phyloP scores from a whole-genome alignment of 768 basidiomycete species.

The Roridomyces roridus region DNA sequence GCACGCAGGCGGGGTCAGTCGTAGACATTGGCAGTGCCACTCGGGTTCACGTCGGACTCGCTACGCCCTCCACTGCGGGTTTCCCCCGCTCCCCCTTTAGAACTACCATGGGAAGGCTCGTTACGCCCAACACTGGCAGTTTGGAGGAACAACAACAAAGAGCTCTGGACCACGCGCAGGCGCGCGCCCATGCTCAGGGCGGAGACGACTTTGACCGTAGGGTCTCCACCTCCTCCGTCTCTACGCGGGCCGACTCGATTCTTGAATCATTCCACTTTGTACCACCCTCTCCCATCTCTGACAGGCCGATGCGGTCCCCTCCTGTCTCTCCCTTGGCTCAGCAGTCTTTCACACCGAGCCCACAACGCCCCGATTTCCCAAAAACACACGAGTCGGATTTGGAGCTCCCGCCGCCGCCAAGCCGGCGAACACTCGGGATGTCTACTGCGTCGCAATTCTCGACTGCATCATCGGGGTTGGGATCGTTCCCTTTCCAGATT shows the following conservation, averaged over 20 bases:
- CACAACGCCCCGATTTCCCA: constrained; percentile 14
- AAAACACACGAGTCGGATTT: constrained; percentile 31
- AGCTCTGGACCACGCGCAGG: constrained; percentile 66
- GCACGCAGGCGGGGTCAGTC: constrained; percentile 65
- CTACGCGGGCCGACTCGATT: constrained; percentile 82
- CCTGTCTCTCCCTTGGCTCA: constrained; percentile 75
- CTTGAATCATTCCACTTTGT: constrained; percentile 90
- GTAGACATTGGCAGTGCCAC: constrained; percentile 69
- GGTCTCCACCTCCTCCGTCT: constrained; percentile 71
- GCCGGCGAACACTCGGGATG: constrained; percentile 67
- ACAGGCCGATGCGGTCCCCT: constrained; percentile 75
- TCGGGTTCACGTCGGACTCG: constrained; percentile 67
- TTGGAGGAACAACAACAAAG: constrained; percentile 74
- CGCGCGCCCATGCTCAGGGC: constrained; percentile 61
- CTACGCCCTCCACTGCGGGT: constrained; percentile 37
- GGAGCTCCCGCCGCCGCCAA: constrained; percentile 58
- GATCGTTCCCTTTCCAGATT: constrained; percentile 88
- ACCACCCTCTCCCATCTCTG: constrained; percentile 88
- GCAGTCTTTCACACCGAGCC: constrained; percentile 45
- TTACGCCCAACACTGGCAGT: constrained; percentile 50
- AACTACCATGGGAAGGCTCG: constrained; percentile 68
- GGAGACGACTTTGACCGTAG: constrained; percentile 50
- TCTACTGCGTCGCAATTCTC: constrained; percentile 81
- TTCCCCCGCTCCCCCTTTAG: constrained; percentile 56
- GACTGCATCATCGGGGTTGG: constrained; percentile 80